Evolutionary conservation across 495 filamentous ascomycete species (phyloP), one percentile per base, ranked within the genome.

Genomic region (Jackrogersella multiformis): DNA sequence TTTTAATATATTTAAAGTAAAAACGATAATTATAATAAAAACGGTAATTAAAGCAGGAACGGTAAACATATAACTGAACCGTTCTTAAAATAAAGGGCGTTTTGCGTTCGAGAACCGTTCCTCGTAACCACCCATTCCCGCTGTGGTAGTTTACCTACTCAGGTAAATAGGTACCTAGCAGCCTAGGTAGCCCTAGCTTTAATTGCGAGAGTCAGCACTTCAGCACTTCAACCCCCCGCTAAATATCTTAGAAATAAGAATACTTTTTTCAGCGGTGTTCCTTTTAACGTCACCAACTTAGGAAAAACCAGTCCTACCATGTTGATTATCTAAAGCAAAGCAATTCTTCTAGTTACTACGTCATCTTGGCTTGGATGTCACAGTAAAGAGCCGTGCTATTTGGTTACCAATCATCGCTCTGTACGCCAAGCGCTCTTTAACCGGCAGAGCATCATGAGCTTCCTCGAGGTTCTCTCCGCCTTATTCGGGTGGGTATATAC

Each of bases 401-500:
- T 28, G 10, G 16, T 35, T 45, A 45, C 45, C 36, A 39, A 35
- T 5, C 26, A 52, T 45, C 46, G 26, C 13, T 9, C 44, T 35
- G 42, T 44, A 26, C 44, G 61, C 61, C 61, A 54, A 59, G 45
- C 38, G 4, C 28, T 44, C 28, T 68, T 57, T 68, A 68, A 39
- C 51, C 64, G 52, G 28, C 12, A n/a, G 21, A 41, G 18, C 38
- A 66, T 56, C 56, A 75, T 77, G 71, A 18, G 42, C 24, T 77
- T 81, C 56, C 74, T 81, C 42, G 55, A 57, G 15, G 54, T 79
- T n/a, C 24, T 86, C 8, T 89, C 86, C n/a, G 73, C 69, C 57
- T 12, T 84, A 0, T 81, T 87, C 44, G 86, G 86, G 65, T 87
- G 86, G 83, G 58, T 82, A 56, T 89, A 89, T 77, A 87, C 86